Percentiles rank a stretch among this genome's conserved stretches.
These are phyloP conservation scores for Paulownia fortunei DNA, from an alignment of 257 asterid genomes.

Conservation along the genomic window DNA sequence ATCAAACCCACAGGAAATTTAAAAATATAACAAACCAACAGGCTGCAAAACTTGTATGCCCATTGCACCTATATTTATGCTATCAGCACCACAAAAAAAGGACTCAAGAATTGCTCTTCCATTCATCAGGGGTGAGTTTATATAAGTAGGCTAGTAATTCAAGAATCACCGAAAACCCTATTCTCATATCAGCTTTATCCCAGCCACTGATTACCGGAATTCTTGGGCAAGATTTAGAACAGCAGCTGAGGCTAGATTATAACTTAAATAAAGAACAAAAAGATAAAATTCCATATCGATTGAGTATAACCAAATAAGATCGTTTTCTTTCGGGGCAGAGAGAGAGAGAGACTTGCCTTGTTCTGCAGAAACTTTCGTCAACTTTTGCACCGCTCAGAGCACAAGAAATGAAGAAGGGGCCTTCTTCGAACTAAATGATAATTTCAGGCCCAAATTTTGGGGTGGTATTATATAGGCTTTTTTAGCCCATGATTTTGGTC, in stretches of 20 bases:
- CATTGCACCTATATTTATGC: background rate
- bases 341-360: slow-evolving; percentile 27
- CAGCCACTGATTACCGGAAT: background rate
- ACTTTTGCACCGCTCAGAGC: background rate
- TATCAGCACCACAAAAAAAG: background rate
- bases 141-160: background rate
- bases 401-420: background rate
- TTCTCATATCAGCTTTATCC: background rate
- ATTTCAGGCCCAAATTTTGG: slow-evolving; percentile 12
- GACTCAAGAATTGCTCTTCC: background rate
- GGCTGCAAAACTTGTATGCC: background rate
- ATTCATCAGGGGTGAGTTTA: background rate
- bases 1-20: background rate
- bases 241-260: background rate
- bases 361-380: slow-evolving; percentile 7
- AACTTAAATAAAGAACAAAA: background rate
- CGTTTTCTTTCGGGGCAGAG: background rate
- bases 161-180: slow-evolving; percentile 12
- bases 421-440: background rate
- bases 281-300: background rate
- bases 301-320: background rate
- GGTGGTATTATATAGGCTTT: background rate
- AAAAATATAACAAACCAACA: background rate
- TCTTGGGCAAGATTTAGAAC: background rate
- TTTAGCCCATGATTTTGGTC: background rate